A percentile compares a stretch with the other conserved stretches of the same genome.
Evolutionary conservation across 2,329 filamentous ascomycete genomes (phyloP).

Genomic region (Lasiodiplodia sp.): DNA sequence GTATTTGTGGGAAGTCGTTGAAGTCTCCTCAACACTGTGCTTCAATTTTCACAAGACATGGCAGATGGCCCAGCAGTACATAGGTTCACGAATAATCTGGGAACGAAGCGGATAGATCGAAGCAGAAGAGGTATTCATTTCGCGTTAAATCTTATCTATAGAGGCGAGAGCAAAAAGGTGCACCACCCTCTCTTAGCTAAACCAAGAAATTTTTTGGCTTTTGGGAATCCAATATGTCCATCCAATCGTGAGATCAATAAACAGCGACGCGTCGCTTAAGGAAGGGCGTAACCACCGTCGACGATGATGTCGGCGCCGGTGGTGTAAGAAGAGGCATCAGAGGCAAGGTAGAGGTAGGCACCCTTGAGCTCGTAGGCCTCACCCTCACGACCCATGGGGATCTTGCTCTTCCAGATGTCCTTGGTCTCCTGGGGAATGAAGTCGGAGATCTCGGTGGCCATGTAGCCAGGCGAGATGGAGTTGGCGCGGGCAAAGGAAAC

Average conservation of each 20-base stretch:
- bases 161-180: conserved; percentile 17
- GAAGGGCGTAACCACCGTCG: conserved; percentile 30
- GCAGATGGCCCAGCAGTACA: background rate
- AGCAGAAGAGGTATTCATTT: conserved; percentile 19
- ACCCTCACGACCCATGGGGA: conserved; percentile 80
- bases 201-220: conserved; percentile 15
- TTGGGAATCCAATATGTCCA: conserved; percentile 9
- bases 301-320: conserved; percentile 53
- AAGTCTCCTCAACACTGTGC: too few relatives aligned
- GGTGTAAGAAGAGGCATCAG: conserved; percentile 82
- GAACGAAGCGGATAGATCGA: background rate
- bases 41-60: background rate
- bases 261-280: conserved; percentile 5
- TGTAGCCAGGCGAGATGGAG: conserved; percentile 72
- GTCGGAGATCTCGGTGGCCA: conserved; percentile 71
- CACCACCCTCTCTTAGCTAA: conserved; percentile 11
- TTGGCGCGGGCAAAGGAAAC: conserved; percentile 73
- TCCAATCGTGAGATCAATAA: conserved; percentile 15
- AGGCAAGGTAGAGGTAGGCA: conserved; percentile 81
- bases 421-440: conserved; percentile 73
- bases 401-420: conserved; percentile 78
- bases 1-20: background rate
- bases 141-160: conserved; percentile 26
- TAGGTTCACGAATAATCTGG: background rate
- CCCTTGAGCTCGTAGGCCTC: conserved; percentile 80